Conservation (phyloP, 495 filamentous ascomycete species). For the Xylaria acuta region DNA sequence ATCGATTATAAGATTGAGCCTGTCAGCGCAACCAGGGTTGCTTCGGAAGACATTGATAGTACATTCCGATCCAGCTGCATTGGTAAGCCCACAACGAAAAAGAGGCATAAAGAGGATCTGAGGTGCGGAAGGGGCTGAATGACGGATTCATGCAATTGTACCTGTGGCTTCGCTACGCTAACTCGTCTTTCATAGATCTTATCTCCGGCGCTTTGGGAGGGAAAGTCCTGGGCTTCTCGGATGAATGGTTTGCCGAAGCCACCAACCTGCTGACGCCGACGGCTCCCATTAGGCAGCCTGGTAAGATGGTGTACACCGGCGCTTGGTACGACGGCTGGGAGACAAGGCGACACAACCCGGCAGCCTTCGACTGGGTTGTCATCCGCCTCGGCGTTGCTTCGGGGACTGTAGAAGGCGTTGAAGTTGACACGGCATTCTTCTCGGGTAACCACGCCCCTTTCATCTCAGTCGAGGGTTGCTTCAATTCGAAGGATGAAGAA, state of each 20-base stretch:
- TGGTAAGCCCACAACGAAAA: conserved; percentile 54
- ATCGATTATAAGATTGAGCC: conserved; percentile 54
- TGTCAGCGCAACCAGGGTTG: conserved; percentile 54
- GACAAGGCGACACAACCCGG: conserved; percentile 82
- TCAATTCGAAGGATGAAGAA: conserved; percentile 63
- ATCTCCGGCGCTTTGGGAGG: conserved; percentile 76
- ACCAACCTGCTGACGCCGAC: conserved; percentile 78
- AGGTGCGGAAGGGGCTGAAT: neutral
- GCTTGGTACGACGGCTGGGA: conserved; percentile 98
- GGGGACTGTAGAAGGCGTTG: conserved; percentile 77
- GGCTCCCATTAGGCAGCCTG: conserved; percentile 75
- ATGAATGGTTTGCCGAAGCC: conserved; percentile 90
- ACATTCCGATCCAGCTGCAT: conserved; percentile 74
- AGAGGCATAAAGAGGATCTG: neutral
- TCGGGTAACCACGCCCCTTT: conserved; percentile 86
- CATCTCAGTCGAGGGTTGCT: conserved; percentile 81
- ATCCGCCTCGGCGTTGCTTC: conserved; percentile 80
- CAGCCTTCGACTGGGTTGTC: conserved; percentile 83
- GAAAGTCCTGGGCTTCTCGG: conserved; percentile 75
- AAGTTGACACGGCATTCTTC: conserved; percentile 88
- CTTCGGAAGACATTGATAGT: conserved; percentile 68
- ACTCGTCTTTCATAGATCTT: conserved; percentile 62
- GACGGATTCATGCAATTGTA: neutral
- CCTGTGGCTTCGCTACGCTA: conserved; percentile 21
- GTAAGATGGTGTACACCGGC: conserved; percentile 83